Evolutionary conservation across 1,284 basidiomycete species (phyloP).

Genomic region (Papiliotrema laurentii): DNA sequence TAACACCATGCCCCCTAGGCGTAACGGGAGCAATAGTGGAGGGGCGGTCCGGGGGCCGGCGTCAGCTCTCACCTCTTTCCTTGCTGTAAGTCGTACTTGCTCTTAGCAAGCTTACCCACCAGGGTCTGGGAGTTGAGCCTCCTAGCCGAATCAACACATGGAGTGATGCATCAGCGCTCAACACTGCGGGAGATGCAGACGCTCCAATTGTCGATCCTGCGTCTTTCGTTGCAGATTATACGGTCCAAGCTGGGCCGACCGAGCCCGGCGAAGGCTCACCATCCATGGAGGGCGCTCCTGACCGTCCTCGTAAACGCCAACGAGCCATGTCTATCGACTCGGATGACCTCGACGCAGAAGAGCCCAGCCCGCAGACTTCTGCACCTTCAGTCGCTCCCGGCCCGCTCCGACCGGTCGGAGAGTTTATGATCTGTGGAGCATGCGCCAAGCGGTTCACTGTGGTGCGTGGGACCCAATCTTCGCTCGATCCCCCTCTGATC

Average conservation of each 20-base stretch:
- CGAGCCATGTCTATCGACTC: slow-evolving; percentile 52
- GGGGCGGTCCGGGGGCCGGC: slow-evolving; percentile 71
- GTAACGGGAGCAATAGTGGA: slow-evolving; percentile 6
- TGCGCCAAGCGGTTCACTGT: slow-evolving; percentile 85
- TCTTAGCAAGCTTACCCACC: slow-evolving; percentile 3
- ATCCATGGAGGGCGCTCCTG: slow-evolving; percentile 3
- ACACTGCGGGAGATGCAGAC: slow-evolving; percentile 4
- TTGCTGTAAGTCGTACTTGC: slow-evolving; percentile 59
- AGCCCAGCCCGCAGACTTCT: background rate
- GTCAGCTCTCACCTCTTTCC: slow-evolving; percentile 86
- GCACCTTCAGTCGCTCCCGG: slow-evolving; percentile 35
- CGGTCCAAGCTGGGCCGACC: slow-evolving; percentile 31
- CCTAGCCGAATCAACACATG: slow-evolving; percentile 28
- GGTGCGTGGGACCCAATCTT: slow-evolving; percentile 53
- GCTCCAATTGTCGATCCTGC: slow-evolving; percentile 28
- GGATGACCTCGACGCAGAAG: slow-evolving; percentile 60
- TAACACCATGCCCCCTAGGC: slow-evolving; percentile 5
- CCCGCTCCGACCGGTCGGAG: slow-evolving; percentile 63
- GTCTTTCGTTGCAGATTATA: slow-evolving; percentile 30
- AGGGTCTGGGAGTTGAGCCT: slow-evolving; percentile 46
- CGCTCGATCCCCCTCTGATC: too few species aligned
- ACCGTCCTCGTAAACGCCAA: slow-evolving; percentile 44
- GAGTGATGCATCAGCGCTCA: slow-evolving; percentile 22
- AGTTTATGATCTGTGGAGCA: slow-evolving; percentile 72
- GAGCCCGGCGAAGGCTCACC: slow-evolving; percentile 27